Conservation (phyloP, 1,284 basidiomycete genomes). For the Cutaneotrichosporon sp. region DNA sequence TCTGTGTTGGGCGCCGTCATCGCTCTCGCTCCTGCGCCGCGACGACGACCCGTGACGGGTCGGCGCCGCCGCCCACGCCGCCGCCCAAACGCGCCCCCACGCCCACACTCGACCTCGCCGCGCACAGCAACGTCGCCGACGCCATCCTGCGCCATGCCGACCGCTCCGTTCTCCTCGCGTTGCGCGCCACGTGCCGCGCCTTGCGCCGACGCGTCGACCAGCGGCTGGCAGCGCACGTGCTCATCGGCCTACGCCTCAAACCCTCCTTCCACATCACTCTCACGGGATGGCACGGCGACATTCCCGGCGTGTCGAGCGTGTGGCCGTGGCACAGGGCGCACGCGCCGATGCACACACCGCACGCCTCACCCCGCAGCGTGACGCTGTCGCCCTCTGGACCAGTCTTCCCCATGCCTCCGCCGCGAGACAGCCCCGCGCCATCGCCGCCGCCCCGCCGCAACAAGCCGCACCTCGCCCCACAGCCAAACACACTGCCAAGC, state of each 20-base stretch:
- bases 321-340: not conserved
- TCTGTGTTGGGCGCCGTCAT: too few relatives aligned
- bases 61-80: too few relatives aligned
- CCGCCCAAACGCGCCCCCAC: not conserved
- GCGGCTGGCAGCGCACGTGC: not conserved
- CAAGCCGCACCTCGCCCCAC: not conserved
- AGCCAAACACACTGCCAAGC: not conserved
- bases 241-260: not conserved
- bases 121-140: slow-evolving; percentile 2
- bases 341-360: too few relatives aligned
- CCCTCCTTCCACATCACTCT: not conserved
- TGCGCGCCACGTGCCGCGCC: not conserved
- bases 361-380: not conserved
- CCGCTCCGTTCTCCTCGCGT: not conserved
- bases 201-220: slow-evolving; percentile 4
- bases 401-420: too few relatives aligned
- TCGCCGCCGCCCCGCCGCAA: not conserved
- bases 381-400: not conserved
- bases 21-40: not conserved
- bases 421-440: not conserved
- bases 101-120: not conserved
- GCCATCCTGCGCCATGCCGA: not conserved
- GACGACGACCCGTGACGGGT: not conserved
- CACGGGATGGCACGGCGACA: not conserved
- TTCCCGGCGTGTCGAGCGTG: not conserved